Base-by-base conservation (phyloP, 2,329 filamentous ascomycete species). In the Hypoxylon sp. region DNA sequence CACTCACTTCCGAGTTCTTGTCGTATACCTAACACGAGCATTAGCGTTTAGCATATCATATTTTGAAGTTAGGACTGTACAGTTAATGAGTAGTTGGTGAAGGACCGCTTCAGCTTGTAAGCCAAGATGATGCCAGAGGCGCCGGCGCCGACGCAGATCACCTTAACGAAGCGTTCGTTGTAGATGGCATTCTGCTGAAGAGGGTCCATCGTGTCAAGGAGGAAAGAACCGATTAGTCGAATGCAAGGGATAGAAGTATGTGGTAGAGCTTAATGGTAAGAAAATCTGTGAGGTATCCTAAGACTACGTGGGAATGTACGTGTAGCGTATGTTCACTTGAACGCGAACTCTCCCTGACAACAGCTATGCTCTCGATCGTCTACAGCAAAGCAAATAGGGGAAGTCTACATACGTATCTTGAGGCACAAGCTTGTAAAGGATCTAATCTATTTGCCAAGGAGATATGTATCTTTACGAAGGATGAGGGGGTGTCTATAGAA, bases 81-180 rank as follows among this genome's bases (percentile, higher is more conserved):
- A 3, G 50, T 63, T 13, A 68, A 51, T 10, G 59, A 71, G 67
- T 75, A 79, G 57, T 80, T 77, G 9, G 65, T 64, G 50, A 82
- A 79, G 27, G 76, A 73, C 24, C 72, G 72, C 55, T 75, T 75
- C 6, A 81, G 68, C 67, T 82, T 82, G 72, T 81, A 81, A 13
- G 79, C 79, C 63, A 81, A 69, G 31, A 76, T 64, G 1, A 82
- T 69, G 1, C 80, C 80, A 3, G 79, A 78, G 1, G 78, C 76
- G 9, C 80, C 80, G 7, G 79, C 79, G 4, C 80, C 80, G 33
- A 82, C 69, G 59, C 76, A 79, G 17, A 82, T 72, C 20, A 74
- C 42, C 35, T 57, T 60, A 6, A 63, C 54, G 26, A 42, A 21
- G n/a, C 62, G 62, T 46, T 65, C 59, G n/a, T 58, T 46, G 29